A percentile compares a stretch with the other conserved stretches of the same genome.
These are phyloP conservation scores for Adansonia madagascariensis DNA, from an alignment of 441 rosid genomes.

Conservation along the genomic window DNA sequence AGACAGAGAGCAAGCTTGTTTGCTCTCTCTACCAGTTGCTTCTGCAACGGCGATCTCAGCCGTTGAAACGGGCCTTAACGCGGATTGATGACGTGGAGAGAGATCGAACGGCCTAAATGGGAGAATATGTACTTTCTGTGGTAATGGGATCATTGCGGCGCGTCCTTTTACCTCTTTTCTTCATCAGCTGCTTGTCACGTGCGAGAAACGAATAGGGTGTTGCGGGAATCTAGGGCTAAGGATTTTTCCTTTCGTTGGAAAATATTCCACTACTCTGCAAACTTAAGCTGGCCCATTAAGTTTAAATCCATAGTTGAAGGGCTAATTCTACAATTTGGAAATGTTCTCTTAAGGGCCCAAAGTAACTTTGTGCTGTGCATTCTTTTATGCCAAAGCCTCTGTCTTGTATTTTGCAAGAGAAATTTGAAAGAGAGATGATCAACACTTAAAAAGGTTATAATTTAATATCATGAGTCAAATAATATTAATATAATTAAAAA, in stretches of 20 bases:
- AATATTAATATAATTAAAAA: too few species aligned
- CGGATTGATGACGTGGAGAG: constrained; percentile 67
- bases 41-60: constrained; percentile 60
- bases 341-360: not conserved
- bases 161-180: constrained; percentile 28
- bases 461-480: too few species aligned
- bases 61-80: constrained; percentile 52
- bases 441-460: too few species aligned
- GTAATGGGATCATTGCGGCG: constrained; percentile 46
- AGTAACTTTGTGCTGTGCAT: too few species aligned
- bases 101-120: constrained; percentile 52
- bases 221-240: not conserved
- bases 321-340: not conserved
- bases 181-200: constrained; percentile 24
- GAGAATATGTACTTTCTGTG: constrained; percentile 44
- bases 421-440: too few species aligned
- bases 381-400: too few species aligned
- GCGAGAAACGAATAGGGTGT: not conserved
- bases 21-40: constrained; percentile 63
- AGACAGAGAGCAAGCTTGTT: constrained; percentile 39
- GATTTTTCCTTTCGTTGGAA: not conserved
- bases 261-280: not conserved
- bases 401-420: too few species aligned
- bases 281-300: not conserved
- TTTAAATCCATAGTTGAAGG: not conserved